Evolutionary conservation across 768 basidiomycete genomes (phyloP).

Genomic region (Mycena rosella): DNA sequence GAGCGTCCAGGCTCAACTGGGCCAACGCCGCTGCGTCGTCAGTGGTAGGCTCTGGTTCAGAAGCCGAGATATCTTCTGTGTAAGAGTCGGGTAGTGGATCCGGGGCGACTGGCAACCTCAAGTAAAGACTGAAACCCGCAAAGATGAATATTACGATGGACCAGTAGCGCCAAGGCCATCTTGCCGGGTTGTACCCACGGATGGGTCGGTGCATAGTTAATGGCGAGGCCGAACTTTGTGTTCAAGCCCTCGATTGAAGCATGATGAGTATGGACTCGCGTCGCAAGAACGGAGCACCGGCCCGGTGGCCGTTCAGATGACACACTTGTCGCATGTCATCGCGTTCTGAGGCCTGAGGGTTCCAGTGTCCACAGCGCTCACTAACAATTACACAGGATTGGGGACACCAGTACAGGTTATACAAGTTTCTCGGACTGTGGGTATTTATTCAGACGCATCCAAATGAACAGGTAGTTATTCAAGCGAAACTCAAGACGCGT

Average conservation of each 20-base stretch:
- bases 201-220: neutral
- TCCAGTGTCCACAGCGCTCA: too few relatives aligned
- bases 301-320: too few relatives aligned
- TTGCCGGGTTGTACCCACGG: neutral
- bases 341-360: too few relatives aligned
- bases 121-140: neutral
- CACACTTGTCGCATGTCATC: too few relatives aligned
- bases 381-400: too few relatives aligned
- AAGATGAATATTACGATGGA: neutral
- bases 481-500: too few relatives aligned
- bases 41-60: neutral
- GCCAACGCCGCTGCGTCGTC: constrained; percentile 5
- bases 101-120: neutral
- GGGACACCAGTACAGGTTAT: too few relatives aligned
- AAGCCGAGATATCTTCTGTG: neutral
- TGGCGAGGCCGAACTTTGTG: neutral
- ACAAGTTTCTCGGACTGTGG: too few relatives aligned
- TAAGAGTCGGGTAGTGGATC: neutral
- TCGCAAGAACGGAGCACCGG: too few relatives aligned
- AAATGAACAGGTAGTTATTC: too few relatives aligned
- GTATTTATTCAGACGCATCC: too few relatives aligned
- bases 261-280: too few relatives aligned
- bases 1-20: constrained; percentile 25
- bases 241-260: neutral
- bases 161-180: constrained; percentile 21